Evolutionary conservation across 2,329 filamentous ascomycete species (phyloP), one percentile per base, ranked within the genome.

Genomic region (Diaporthe eres): DNA sequence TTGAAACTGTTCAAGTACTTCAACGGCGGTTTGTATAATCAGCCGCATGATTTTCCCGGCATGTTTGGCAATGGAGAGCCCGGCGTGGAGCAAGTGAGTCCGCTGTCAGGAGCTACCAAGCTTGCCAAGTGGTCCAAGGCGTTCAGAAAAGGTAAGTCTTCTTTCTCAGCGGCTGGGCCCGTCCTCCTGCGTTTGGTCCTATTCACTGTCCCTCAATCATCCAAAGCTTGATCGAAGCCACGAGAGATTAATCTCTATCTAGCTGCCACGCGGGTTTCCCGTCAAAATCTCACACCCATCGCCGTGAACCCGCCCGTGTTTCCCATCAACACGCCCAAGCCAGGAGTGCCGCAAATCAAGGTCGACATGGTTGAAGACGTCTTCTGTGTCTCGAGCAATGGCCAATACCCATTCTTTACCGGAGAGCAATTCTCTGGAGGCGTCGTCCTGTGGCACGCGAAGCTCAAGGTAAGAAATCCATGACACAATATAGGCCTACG

Each of bases 401-500:
- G 58, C 2, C 5, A 17, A 2, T 2, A 28, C 13, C 58, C 37
- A 4, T 28, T 12, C 9, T 44, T 28, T 5, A 0, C 13, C 7
- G 37, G 37, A 28, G 12, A 28, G 6, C 9, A 1, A 17, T 44
- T 63, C 37, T 28, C 37, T 22, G 37, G 58, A 10, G 58, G 37
- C 19, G 13, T 15, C 37, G 0, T 22, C 13, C 7, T 15, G 17
- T 4, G 12, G 4, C 58, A 37, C 37, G 1, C 9, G 37, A 2
- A 4, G 10, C n/a, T 61, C 37, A 61, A 44, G 3, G 37, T 44
- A 61, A 28, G 37, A 25, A 2, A 42, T 2, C 3, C 44, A 7
- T 5, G 6, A 9, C 15, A 3, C 22, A 28, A 7, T 6, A 25
- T 9, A 1, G 0, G 6, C 37, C 6, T 25, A 7, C 5, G 3